Evolutionary conservation across 768 basidiomycete genomes (phyloP), one percentile per base, ranked within the genome.

Genomic region (Xerocomus potaroensis): DNA sequence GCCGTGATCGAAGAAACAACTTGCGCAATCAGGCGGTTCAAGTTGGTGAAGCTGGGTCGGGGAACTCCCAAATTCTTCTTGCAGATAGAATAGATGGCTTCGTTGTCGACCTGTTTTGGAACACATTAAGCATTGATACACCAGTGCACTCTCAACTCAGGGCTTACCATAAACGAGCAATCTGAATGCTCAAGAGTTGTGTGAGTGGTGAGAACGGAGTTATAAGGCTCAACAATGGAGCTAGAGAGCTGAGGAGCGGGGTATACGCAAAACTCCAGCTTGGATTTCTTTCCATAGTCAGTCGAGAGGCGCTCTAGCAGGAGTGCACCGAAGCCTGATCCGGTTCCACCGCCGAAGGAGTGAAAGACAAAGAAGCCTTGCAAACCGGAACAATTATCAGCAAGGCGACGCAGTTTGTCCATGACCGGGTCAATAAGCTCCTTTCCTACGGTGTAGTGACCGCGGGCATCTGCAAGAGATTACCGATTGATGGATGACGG

Each of bases 281-380:
- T 98, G 41, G 91, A 92, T 74, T 98, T 99, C 73, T 99, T 99
- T 69, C 96, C 96, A 62, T 97, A 99, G 71, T 99, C 96, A 47
- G 90, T 88, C 23, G 95, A 97, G 58, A 99, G 84, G 48, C 93
- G 84, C 73, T 99, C 96, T 50, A 98, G 82, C 52, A 99, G 79
- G 59, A 99, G 87, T 49, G 96, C 95, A 66, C 96, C 96, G 62
- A 99, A 95, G 64, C 96, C 96, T 51, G 96, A 99, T 62, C 96
- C 96, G 65, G 96, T 98, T 70, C 96, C 96, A 65, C 96, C 96
- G 66, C 96, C 96, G 67, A 99, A 98, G 16, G 96, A 98, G 75
- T 98, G 96, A 83, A 98, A 98, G 64, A 98, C 91, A 65, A 98
- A 98, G 83, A 99, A 99, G 61, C 96, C 96, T 72, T 99, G 96